A percentile compares a stretch with the other conserved stretches of the same genome.
These are phyloP conservation scores for Calonectria ilicicola DNA, from an alignment of 2,329 filamentous ascomycete species.

Conservation along the genomic window DNA sequence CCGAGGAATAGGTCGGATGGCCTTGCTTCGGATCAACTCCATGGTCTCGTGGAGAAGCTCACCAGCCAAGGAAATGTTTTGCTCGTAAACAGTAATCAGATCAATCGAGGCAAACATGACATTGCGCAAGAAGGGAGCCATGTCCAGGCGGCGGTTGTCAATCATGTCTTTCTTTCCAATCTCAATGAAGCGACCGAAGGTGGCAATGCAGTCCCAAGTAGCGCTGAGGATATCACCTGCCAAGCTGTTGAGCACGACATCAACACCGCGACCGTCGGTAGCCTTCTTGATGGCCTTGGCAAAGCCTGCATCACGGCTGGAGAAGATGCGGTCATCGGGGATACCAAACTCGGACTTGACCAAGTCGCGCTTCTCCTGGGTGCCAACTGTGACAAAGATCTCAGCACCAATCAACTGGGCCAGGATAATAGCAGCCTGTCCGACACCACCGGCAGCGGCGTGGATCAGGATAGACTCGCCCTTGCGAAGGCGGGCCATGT, in stretches of 20 bases:
- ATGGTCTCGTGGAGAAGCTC: not conserved
- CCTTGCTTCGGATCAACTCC: not conserved
- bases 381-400: slow-evolving; percentile 47
- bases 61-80: not conserved
- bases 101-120: slow-evolving; percentile 20
- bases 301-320: slow-evolving; percentile 41
- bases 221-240: slow-evolving; percentile 42
- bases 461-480: slow-evolving; percentile 46
- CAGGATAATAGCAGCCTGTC: slow-evolving; percentile 44
- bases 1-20: not conserved
- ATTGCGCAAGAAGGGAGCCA: slow-evolving; percentile 46
- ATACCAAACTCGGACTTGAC: slow-evolving; percentile 43
- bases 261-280: slow-evolving; percentile 42
- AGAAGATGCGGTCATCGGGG: slow-evolving; percentile 45
- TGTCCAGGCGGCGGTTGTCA: slow-evolving; percentile 31
- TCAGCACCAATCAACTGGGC: slow-evolving; percentile 34
- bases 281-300: slow-evolving; percentile 31
- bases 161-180: slow-evolving; percentile 47
- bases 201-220: slow-evolving; percentile 46
- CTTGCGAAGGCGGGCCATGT: slow-evolving; percentile 15
- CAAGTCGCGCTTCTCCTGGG: slow-evolving; percentile 43
- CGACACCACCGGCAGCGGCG: slow-evolving; percentile 31
- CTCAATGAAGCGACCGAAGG: slow-evolving; percentile 48
- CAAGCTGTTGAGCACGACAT: slow-evolving; percentile 45
- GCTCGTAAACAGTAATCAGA: slow-evolving; percentile 10